Conservation (phyloP, 306 rosid genomes). For the Castanea mollissima region DNA sequence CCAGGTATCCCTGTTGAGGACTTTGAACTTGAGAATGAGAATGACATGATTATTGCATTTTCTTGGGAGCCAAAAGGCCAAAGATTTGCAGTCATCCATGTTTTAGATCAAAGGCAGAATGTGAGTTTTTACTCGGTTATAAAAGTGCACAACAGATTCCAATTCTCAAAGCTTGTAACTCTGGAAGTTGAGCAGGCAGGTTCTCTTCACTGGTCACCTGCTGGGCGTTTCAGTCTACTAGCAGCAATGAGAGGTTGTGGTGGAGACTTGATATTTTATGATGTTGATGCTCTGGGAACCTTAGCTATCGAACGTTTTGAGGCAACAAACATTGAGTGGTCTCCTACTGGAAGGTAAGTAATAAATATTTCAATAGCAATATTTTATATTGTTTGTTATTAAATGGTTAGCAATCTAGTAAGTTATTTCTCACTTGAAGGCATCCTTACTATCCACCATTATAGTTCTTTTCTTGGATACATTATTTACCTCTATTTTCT, state of each 20-base stretch:
- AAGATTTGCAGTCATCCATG: slow-evolving; percentile 75
- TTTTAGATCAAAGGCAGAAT: slow-evolving; percentile 80
- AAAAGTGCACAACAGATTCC: slow-evolving; percentile 56
- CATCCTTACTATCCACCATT: too few species aligned
- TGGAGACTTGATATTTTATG: slow-evolving; percentile 74
- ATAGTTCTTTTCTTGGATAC: too few species aligned
- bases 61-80: slow-evolving; percentile 98
- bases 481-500: too few species aligned
- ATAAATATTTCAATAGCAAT: too few species aligned
- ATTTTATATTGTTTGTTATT: too few species aligned
- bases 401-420: too few species aligned
- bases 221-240: slow-evolving; percentile 64
- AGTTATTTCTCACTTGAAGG: too few species aligned
- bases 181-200: slow-evolving; percentile 83
- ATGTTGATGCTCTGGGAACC: slow-evolving; percentile 81
- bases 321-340: slow-evolving; percentile 89
- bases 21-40: slow-evolving; percentile 81
- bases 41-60: slow-evolving; percentile 84
- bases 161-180: slow-evolving; percentile 75
- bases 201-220: slow-evolving; percentile 85
- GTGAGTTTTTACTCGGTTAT: slow-evolving; percentile 72
- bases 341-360: slow-evolving; percentile 87
- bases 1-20: slow-evolving; percentile 83
- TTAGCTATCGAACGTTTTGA: slow-evolving; percentile 82
- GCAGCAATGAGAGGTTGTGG: slow-evolving; percentile 80